A percentile compares a stretch with the other conserved stretches of the same genome.
These are phyloP conservation scores for Cucumis melo DNA, from an alignment of 306 rosid species.

Conservation along the genomic window DNA sequence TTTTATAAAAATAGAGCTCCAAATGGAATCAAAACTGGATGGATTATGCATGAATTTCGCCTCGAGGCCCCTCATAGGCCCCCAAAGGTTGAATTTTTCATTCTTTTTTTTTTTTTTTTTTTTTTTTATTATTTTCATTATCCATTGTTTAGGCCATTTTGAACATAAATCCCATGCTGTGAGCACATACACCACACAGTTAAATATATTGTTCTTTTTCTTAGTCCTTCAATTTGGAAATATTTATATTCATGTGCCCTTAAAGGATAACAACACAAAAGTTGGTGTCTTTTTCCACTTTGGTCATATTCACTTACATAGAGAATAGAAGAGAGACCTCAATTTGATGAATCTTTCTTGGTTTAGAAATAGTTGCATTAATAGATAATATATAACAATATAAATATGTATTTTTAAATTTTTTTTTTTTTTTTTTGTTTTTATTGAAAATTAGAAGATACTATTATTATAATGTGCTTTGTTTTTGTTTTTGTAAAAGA, in stretches of 20 bases:
- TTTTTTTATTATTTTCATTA: too few relatives aligned
- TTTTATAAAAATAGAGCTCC: constrained; percentile 87
- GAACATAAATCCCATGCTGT: not conserved
- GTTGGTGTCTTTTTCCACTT: constrained; percentile 6
- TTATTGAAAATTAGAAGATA: not conserved
- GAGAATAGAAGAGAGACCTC: not conserved
- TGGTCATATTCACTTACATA: not conserved
- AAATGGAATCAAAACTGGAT: constrained; percentile 81
- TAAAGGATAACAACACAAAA: not conserved
- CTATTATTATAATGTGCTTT: not conserved
- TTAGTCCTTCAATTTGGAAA: not conserved
- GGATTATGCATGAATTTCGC: constrained; percentile 99
- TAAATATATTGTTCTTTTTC: not conserved
- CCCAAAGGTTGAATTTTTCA: constrained; percentile 51
- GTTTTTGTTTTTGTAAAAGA: not conserved
- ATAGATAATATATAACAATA: not conserved
- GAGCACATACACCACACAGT: not conserved
- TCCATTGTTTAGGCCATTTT: not conserved
- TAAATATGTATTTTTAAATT: not conserved
- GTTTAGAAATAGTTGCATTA: not conserved
- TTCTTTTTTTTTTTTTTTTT: too few relatives aligned
- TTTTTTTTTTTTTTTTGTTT: not conserved
- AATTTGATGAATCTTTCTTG: not conserved
- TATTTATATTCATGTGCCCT: not conserved
- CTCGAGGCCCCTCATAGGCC: constrained; percentile 96